A percentile compares a stretch with the other conserved stretches of the same genome.
These are phyloP conservation scores for Globisporangium rhizosaccharum DNA, from an alignment of 352 stramenopile species.

Conservation along the genomic window DNA sequence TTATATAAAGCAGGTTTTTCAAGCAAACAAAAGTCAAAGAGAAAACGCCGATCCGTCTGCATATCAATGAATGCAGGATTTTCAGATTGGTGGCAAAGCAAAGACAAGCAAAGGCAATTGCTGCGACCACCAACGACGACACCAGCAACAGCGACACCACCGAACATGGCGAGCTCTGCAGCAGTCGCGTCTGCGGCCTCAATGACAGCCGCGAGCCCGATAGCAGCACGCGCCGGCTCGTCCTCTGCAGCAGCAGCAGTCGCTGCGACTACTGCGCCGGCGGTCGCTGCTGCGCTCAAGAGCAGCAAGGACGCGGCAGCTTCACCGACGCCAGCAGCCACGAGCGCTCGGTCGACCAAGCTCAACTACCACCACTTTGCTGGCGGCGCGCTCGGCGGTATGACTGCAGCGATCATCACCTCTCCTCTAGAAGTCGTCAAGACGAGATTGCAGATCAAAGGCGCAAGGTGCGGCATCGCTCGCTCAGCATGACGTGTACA, in stretches of 20 bases:
- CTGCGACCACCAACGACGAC: neutral
- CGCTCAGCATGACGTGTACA: neutral
- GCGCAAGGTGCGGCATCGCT: slow-evolving; percentile 33
- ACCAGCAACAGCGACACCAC: neutral
- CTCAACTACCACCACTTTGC: slow-evolving; percentile 61
- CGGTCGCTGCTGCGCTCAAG: slow-evolving; percentile 8
- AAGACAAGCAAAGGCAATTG: neutral
- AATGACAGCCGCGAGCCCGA: slow-evolving; percentile 5
- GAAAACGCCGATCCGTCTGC: neutral
- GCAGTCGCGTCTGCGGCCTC: neutral
- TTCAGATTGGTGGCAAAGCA: neutral
- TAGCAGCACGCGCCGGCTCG: slow-evolving; percentile 4
- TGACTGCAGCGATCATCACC: slow-evolving; percentile 78
- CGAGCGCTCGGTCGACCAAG: slow-evolving; percentile 8
- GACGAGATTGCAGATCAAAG: slow-evolving; percentile 77
- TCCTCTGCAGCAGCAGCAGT: slow-evolving; percentile 6
- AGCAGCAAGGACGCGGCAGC: neutral
- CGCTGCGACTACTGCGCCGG: slow-evolving; percentile 2
- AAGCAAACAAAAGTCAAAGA: too few relatives aligned
- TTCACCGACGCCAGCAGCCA: slow-evolving; percentile 5
- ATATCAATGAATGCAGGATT: neutral
- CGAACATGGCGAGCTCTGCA: neutral
- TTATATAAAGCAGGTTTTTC: too few relatives aligned
- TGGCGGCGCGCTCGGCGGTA: slow-evolving; percentile 71
- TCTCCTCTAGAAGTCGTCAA: slow-evolving; percentile 83